Base-by-base conservation (phyloP, 2,329 filamentous ascomycete species). In the Alternaria triticimaculans region DNA sequence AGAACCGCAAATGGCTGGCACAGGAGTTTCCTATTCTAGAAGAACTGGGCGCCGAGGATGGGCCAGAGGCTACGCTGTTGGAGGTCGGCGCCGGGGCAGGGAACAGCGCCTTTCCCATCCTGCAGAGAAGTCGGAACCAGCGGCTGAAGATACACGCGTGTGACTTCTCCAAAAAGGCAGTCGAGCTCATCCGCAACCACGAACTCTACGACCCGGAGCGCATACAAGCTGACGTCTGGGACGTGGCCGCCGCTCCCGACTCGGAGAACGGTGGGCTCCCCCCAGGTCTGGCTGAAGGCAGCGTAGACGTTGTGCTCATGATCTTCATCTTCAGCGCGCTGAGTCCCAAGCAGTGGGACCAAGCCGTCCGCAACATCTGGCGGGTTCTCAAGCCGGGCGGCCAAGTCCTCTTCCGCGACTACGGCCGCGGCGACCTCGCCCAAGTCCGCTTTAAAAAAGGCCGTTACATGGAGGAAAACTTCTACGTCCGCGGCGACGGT, bases 381-480 rank as follows among this genome's bases (percentile, higher is more conserved):
- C 87, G 87, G 56, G 85, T 97, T 37, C 86, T 99, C 68, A 98
- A 97, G 82, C 93, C 94, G 1, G 95, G 94, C 65, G 96, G 96
- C n/a, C 87, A 92, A 74, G 92, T 99, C 57, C 88, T 97, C 76
- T 98, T 99, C 86, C 89, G 96, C 73, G 96, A 99, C 82, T 99
- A 99, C 82, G 96, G 96, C 62, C 88, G 94, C 78, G 96, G 96
- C 33, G 96, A 99, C 81, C 85, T 99, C 65, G 95, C 96, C 18
- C 96, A 99, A 84, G 96, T 99, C 65, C 88, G 96, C 63, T 98
- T 99, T 84, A 97, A 96, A 83, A 97, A 97, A 82, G 93, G 93
- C 12, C 87, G 96, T 44, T 98, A 95, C 76, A 86, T 99, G 76
- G 92, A 94, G 60, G 96, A 98, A 81, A 99, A 98, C 77, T 99